Conservation (phyloP, 2,329 filamentous ascomycete species). For the Knoxdaviesia proteae region DNA sequence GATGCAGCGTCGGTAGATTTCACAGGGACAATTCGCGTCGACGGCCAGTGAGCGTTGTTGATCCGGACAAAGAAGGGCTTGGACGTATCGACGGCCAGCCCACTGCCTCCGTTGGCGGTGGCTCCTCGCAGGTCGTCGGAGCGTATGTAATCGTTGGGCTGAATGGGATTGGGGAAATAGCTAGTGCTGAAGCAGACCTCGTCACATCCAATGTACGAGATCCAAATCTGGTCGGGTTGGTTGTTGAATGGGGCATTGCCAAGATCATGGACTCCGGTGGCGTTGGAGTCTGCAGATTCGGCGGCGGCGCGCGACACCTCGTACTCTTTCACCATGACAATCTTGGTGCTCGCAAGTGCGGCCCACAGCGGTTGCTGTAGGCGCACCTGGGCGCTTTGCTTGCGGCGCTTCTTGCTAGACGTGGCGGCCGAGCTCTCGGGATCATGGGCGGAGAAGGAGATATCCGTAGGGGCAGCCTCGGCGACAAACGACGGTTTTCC, state of each 20-base stretch:
- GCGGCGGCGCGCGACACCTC: conserved; percentile 60
- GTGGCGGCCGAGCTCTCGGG: conserved; percentile 20
- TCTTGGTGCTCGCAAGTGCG: conserved; percentile 85
- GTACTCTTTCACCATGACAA: conserved; percentile 83
- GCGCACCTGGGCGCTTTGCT: conserved; percentile 77
- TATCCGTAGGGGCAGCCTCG: too few relatives aligned
- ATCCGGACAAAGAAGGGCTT: conserved; percentile 65
- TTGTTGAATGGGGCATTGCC: conserved; percentile 54
- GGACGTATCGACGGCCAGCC: conserved; percentile 32
- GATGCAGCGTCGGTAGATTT: conserved; percentile 5
- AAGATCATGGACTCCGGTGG: conserved; percentile 57
- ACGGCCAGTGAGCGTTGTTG: conserved; percentile 64
- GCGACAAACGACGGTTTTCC: conserved; percentile 20
- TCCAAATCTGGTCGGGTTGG: conserved; percentile 56
- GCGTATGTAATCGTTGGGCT: conserved; percentile 5
- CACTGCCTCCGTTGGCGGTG: conserved; percentile 14
- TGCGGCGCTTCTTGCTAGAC: conserved; percentile 64
- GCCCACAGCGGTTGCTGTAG: conserved; percentile 88
- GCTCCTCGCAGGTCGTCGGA: background rate
- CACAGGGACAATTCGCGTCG: conserved; percentile 44
- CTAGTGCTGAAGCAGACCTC: conserved; percentile 60
- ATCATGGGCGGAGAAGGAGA: too few relatives aligned
- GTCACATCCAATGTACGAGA: conserved; percentile 58
- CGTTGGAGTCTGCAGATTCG: conserved; percentile 53
- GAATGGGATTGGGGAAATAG: conserved; percentile 26